Base-by-base conservation (phyloP, 768 basidiomycete genomes). In the Pleurotus platypus region DNA sequence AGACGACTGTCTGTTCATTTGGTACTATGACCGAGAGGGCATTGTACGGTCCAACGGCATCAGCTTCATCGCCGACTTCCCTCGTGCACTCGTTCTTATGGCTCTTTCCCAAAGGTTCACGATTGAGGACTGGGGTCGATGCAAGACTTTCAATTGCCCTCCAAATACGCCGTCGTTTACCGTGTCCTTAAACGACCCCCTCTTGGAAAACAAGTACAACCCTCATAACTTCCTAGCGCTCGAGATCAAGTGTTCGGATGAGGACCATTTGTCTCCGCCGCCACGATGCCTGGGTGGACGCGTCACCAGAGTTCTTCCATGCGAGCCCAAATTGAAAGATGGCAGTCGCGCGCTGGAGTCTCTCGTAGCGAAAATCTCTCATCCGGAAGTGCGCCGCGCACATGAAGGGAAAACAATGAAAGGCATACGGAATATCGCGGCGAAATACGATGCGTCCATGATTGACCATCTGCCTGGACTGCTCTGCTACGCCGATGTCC, bases 11-110 rank as follows among this genome's bases (percentile, higher is more conserved):
- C 30, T 64, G n/a, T 68, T 61, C 26, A 46, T 67, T 27, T 70
- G 64, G 60, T 68, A 59, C 40, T 65, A 61, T 45, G 69, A 72
- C 56, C 50, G 60, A 18, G 59, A 64, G 45, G 67, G 69, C 7
- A 56, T 64, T 7, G 60, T 72, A 24, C 62, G 62, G 55, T 64
- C 65, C 5, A 37, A 56, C 11, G 66, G 63, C n/a, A 60, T 70
- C 12, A 62, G 62, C 49, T 63, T 69, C 56, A 57, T 69, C 18
- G 47, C 56, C 13, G 59, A 68, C 30, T 62, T 65, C 35, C 69
- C 67, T 22, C 59, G 62, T 24, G 62, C 67, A 46, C 57, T 68
- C 9, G 58, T 69, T 24, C 64, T 70, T 11, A 62, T 69, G 26
- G 37, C 67, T 40, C 38, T 48, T 27, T 65, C 68, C 40, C 64